Conservation (phyloP, 305 asterid species). For the Fraxinus sp. region DNA sequence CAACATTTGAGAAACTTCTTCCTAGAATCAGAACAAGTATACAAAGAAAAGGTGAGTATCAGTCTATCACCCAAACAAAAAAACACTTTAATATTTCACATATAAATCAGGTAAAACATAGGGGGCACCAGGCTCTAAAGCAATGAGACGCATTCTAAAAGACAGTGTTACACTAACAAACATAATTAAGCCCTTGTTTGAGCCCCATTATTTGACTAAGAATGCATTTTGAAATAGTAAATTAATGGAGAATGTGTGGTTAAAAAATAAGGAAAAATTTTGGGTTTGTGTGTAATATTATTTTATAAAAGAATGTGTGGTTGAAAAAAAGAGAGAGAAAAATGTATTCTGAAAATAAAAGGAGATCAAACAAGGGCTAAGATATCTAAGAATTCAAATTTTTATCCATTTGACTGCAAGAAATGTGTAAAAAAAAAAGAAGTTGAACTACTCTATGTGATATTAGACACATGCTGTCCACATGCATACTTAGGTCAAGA, state of each 20-base stretch:
- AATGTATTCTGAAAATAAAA: too few relatives aligned
- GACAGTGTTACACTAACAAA: not conserved
- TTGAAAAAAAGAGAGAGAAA: too few relatives aligned
- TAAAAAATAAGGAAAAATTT: too few relatives aligned
- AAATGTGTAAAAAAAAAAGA: not conserved
- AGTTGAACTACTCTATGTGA: not conserved
- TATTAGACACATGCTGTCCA: not conserved
- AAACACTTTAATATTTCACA: not conserved
- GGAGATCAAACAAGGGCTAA: too few relatives aligned
- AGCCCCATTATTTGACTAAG: too few relatives aligned
- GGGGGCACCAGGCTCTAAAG: not conserved
- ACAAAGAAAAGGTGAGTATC: slow-evolving; percentile 2
- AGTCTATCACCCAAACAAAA: not conserved
- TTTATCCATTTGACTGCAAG: not conserved
- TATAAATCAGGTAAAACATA: not conserved
- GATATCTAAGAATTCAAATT: not conserved
- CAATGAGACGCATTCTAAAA: not conserved
- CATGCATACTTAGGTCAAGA: not conserved
- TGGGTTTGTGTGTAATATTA: too few relatives aligned
- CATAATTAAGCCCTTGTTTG: not conserved
- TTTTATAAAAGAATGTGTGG: too few relatives aligned
- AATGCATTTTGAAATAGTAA: too few relatives aligned
- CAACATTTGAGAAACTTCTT: slow-evolving; percentile 45
- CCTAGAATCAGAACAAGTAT: slow-evolving; percentile 46
- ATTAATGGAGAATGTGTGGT: too few relatives aligned